Percentiles rank a stretch among this genome's conserved stretches.
Conservation (phyloP, 2,329 filamentous ascomycete genomes). For the Paraphaeosphaeria sporulosa region DNA sequence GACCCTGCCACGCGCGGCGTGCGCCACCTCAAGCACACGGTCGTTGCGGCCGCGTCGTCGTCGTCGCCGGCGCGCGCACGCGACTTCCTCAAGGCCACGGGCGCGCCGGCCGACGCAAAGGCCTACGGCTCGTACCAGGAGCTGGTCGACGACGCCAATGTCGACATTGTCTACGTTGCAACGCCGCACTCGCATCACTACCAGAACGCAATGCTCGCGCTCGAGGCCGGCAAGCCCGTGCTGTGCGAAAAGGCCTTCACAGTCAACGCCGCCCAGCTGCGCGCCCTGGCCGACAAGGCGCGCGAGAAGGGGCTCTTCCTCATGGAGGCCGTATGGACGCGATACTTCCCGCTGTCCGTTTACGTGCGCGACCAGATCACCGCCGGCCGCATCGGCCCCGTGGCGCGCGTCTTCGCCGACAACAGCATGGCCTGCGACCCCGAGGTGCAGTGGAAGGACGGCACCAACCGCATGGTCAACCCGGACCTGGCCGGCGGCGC, state of each 20-base stretch:
- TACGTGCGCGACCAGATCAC: conserved; percentile 73
- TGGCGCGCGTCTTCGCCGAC: conserved; percentile 65
- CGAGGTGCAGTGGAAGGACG: conserved; percentile 61
- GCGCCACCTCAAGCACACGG: conserved; percentile 75
- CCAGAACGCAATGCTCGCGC: conserved; percentile 85
- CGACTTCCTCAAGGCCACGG: conserved; percentile 74
- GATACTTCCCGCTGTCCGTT: conserved; percentile 85
- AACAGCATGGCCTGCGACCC: conserved; percentile 67
- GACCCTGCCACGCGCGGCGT: conserved; percentile 75
- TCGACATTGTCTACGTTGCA: conserved; percentile 88
- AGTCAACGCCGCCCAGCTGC: conserved; percentile 79
- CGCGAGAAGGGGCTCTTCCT: conserved; percentile 67
- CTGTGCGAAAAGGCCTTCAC: conserved; percentile 92
- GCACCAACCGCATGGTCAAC: conserved; percentile 80
- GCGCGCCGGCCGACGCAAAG: conserved; percentile 71
- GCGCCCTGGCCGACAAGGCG: conserved; percentile 75
- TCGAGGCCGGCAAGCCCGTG: conserved; percentile 85
- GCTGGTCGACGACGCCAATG: conserved; percentile 77
- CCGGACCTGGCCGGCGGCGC: conserved; percentile 82
- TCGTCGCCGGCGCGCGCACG: conserved; percentile 73
- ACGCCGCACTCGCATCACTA: conserved; percentile 94
- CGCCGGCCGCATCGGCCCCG: conserved; percentile 61
- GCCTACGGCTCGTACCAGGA: conserved; percentile 84
- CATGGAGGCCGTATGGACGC: conserved; percentile 79
- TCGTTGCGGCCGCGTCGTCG: conserved; percentile 83